phyloP scores from a whole-genome alignment of 2,329 filamentous ascomycete genomes.

The Aureobasidium sp. region DNA sequence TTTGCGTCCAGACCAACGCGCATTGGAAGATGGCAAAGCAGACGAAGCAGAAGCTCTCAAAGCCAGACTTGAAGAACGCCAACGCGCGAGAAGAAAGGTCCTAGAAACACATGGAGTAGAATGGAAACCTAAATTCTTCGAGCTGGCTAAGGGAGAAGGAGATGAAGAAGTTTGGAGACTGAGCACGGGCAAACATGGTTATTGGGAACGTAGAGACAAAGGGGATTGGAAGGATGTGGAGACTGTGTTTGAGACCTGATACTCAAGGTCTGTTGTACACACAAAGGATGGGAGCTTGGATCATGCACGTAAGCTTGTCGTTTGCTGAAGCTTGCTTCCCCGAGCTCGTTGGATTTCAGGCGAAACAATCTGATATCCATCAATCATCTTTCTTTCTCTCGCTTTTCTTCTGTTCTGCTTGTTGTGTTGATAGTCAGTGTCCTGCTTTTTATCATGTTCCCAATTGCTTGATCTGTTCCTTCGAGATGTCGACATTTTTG shows the following conservation, averaged over 20 bases:
- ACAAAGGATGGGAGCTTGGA: not conserved
- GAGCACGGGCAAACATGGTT: slow-evolving; percentile 84
- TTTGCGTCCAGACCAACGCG: slow-evolving; percentile 92
- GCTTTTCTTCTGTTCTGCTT: too few species aligned
- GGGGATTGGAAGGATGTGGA: slow-evolving; percentile 70
- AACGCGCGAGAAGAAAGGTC: slow-evolving; percentile 77
- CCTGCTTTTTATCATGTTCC: too few species aligned
- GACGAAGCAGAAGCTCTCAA: slow-evolving; percentile 95
- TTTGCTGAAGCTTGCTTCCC: too few species aligned
- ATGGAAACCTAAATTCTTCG: slow-evolving; percentile 89
- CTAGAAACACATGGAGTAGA: slow-evolving; percentile 84
- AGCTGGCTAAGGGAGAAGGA: slow-evolving; percentile 58
- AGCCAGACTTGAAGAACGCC: slow-evolving; percentile 92
- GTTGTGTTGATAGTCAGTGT: too few species aligned
- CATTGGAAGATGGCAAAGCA: slow-evolving; percentile 99
- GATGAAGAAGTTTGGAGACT: slow-evolving; percentile 60
- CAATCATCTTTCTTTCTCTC: too few species aligned
- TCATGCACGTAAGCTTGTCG: not conserved
- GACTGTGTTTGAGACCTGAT: slow-evolving; percentile 55
- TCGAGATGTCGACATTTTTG: too few species aligned
- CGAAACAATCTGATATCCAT: too few species aligned
- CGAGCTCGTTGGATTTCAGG: too few species aligned
- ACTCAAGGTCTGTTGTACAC: too few species aligned
- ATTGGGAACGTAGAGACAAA: slow-evolving; percentile 87
- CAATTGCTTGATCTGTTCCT: too few species aligned